Percentiles rank a stretch among this genome's conserved stretches.
phyloP scores from a whole-genome alignment of 768 basidiomycete genomes.

The Pulveroboletus sp. region DNA sequence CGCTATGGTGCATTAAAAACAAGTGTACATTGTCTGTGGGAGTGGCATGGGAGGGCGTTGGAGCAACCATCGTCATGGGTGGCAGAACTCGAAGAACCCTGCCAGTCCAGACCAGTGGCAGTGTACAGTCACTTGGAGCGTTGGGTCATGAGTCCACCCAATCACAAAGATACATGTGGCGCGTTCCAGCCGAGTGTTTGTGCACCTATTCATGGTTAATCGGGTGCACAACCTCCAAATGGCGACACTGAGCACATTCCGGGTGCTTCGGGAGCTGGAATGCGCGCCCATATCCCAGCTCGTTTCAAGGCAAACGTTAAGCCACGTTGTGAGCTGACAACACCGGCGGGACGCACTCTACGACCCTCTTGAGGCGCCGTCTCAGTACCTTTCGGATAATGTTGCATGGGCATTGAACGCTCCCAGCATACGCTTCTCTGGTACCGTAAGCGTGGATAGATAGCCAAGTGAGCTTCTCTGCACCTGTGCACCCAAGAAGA shows the following conservation, averaged over 20 bases:
- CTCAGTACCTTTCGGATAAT: background rate
- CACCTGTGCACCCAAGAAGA: conserved; percentile 5
- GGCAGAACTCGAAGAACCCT: background rate
- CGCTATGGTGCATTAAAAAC: background rate
- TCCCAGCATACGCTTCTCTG: conserved; percentile 11
- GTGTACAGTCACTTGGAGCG: background rate
- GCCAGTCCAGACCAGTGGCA: background rate
- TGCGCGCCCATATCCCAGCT: background rate
- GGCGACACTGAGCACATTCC: background rate
- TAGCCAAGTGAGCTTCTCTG: conserved; percentile 9
- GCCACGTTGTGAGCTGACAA: conserved; percentile 19
- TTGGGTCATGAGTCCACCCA: background rate
- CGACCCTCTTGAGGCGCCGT: background rate
- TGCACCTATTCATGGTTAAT: background rate
- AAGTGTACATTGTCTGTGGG: conserved; percentile 9
- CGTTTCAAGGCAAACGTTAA: conserved; percentile 16
- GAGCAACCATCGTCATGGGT: background rate
- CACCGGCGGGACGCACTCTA: background rate
- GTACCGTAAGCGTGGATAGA: conserved; percentile 11
- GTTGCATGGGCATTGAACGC: background rate
- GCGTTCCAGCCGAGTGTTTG: background rate
- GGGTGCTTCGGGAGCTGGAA: background rate
- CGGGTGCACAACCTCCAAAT: background rate
- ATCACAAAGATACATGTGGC: background rate
- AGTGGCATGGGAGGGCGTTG: background rate